phyloP scores from a whole-genome alignment of 495 filamentous ascomycete species.

The Bathelium albidoporum region DNA sequence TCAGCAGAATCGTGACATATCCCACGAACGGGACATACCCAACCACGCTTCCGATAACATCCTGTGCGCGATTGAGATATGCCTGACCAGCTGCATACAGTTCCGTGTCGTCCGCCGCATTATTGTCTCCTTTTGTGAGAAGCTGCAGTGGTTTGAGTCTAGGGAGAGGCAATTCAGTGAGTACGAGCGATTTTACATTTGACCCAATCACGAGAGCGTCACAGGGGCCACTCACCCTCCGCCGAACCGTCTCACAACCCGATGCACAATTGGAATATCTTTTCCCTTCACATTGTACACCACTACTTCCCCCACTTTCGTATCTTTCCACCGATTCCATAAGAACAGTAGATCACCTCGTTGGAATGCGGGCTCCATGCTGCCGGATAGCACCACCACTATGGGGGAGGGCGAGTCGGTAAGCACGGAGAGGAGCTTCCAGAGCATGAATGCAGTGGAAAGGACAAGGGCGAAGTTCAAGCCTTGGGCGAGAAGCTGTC shows the following conservation, averaged over 20 bases:
- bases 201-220: conserved; percentile 50
- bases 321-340: conserved; percentile 80
- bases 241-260: conserved; percentile 51
- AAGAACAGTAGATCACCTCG: conserved; percentile 86
- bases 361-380: conserved; percentile 97
- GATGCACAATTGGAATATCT: conserved; percentile 90
- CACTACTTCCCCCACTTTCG: conserved; percentile 76
- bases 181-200: conserved; percentile 23
- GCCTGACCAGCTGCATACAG: conserved; percentile 79
- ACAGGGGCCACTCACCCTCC: conserved; percentile 31
- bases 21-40: conserved; percentile 94
- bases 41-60: conserved; percentile 88
- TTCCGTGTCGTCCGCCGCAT: conserved; percentile 86
- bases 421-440: conserved; percentile 85
- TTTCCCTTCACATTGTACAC: conserved; percentile 90
- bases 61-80: conserved; percentile 68
- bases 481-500: conserved; percentile 76
- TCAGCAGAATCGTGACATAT: conserved; percentile 94
- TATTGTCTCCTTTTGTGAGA: conserved; percentile 98
- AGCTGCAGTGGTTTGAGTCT: conserved; percentile 44
- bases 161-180: neutral
- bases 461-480: conserved; percentile 94
- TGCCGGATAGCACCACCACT: conserved; percentile 87
- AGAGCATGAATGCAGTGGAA: conserved; percentile 94
- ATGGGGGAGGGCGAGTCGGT: conserved; percentile 85